Percentiles rank a stretch among this genome's conserved stretches.
phyloP scores from a whole-genome alignment of 768 basidiomycete genomes.

The Favolaschia claudopus region DNA sequence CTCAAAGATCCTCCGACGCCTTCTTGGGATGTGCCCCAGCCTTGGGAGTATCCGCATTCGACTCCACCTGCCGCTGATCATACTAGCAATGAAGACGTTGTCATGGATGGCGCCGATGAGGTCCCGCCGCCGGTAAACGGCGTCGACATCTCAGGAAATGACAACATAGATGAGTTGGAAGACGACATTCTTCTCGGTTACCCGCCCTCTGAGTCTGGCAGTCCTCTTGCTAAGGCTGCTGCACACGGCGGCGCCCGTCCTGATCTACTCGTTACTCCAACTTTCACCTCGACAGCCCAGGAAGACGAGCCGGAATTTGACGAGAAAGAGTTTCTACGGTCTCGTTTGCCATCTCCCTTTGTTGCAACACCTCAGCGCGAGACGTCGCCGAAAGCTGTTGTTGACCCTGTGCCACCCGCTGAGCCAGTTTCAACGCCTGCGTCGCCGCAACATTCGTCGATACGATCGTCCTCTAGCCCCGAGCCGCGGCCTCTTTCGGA shows the following conservation, averaged over 20 bases:
- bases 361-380: conserved; percentile 16
- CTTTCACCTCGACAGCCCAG: too few relatives aligned
- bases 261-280: background rate
- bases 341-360: conserved; percentile 25
- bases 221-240: background rate
- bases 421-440: background rate
- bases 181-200: conserved; percentile 10
- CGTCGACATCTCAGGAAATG: too few relatives aligned
- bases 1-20: too few relatives aligned
- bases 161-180: background rate
- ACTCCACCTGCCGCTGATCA: too few relatives aligned
- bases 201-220: conserved; percentile 5
- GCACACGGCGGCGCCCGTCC: background rate
- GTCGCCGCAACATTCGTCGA: conserved; percentile 6
- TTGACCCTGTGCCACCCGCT: background rate
- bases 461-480: conserved; percentile 28
- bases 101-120: conserved; percentile 8
- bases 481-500: conserved; percentile 14
- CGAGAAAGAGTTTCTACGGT: conserved; percentile 23
- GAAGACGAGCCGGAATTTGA: conserved; percentile 25
- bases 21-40: too few relatives aligned
- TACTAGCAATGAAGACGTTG: background rate
- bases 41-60: too few relatives aligned
- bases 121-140: too few relatives aligned
- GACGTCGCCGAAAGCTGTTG: background rate